Evolutionary conservation across 306 rosid genomes (phyloP).

Genomic region (Sicyos baderoa): DNA sequence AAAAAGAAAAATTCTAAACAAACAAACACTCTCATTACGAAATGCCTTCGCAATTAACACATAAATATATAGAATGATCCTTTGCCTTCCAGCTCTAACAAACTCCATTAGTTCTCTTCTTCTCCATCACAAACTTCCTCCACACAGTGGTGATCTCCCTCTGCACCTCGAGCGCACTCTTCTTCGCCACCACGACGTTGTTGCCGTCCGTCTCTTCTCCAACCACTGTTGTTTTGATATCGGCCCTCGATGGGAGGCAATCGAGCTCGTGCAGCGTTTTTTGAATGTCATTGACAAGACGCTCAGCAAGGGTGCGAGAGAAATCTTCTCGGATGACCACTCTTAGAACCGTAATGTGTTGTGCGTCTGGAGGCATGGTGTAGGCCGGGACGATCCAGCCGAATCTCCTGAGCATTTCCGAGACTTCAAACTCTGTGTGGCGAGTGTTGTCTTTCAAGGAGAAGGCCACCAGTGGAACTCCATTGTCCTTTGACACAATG

Average conservation of each 20-base stretch:
- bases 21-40: neutral
- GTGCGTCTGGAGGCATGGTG: slow-evolving; percentile 87
- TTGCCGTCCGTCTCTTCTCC: slow-evolving; percentile 11
- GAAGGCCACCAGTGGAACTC: slow-evolving; percentile 88
- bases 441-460: slow-evolving; percentile 51
- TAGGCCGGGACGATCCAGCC: slow-evolving; percentile 98
- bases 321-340: slow-evolving; percentile 89
- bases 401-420: slow-evolving; percentile 56
- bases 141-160: slow-evolving; percentile 67
- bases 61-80: neutral
- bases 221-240: slow-evolving; percentile 9
- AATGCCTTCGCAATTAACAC: neutral
- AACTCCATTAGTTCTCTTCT: slow-evolving; percentile 65
- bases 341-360: slow-evolving; percentile 65
- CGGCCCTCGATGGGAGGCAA: slow-evolving; percentile 38
- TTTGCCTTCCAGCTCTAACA: slow-evolving; percentile 28
- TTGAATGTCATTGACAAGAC: slow-evolving; percentile 53
- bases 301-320: slow-evolving; percentile 79
- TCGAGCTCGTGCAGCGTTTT: slow-evolving; percentile 80
- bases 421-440: slow-evolving; percentile 66
- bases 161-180: slow-evolving; percentile 46
- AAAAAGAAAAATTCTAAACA: no score
- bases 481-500: slow-evolving; percentile 68
- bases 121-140: slow-evolving; percentile 69
- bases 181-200: slow-evolving; percentile 28